Evolutionary conservation across 768 basidiomycete species (phyloP).

Genomic region (Macrolepiota albuminosa): DNA sequence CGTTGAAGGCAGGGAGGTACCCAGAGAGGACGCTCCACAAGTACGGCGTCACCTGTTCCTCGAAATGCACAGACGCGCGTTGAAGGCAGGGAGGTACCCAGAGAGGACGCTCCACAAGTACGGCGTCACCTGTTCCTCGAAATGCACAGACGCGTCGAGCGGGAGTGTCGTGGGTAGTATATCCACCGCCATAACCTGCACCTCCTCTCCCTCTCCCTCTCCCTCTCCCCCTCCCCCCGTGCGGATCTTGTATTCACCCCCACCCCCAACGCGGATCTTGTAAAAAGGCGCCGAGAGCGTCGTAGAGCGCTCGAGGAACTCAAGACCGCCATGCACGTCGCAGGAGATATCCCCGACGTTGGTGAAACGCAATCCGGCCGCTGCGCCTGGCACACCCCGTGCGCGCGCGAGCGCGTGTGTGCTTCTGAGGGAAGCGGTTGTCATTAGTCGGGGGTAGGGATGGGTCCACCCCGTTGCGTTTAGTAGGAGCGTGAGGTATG

Average conservation of each 20-base stretch:
- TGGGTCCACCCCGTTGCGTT: slow-evolving; percentile 86
- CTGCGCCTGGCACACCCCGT: too few species aligned
- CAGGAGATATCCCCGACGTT: slow-evolving; percentile 88
- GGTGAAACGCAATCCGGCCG: slow-evolving; percentile 29
- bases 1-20: slow-evolving; percentile 20
- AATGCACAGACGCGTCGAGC: slow-evolving; percentile 74
- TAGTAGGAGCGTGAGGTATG: slow-evolving; percentile 78
- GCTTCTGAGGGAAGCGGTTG: slow-evolving; percentile 44
- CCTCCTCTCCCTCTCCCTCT: slow-evolving; percentile 24
- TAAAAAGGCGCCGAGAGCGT: slow-evolving; percentile 78
- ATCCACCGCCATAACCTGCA: slow-evolving; percentile 85
- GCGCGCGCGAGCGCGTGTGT: slow-evolving; percentile 2
- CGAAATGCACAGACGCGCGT: slow-evolving; percentile 73
- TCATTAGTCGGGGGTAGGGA: slow-evolving; percentile 75
- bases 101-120: slow-evolving; percentile 61
- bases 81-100: slow-evolving; percentile 17
- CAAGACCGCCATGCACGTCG: slow-evolving; percentile 85
- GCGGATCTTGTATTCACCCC: background rate
- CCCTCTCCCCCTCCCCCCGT: too few species aligned
- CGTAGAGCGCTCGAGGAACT: slow-evolving; percentile 74
- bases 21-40: slow-evolving; percentile 46
- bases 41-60: slow-evolving; percentile 60
- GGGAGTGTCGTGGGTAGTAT: slow-evolving; percentile 87
- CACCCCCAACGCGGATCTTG: slow-evolving; percentile 20
- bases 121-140: slow-evolving; percentile 60